Conservation (phyloP, 2,329 filamentous ascomycete genomes). For the Ramularia collo-cygni region DNA sequence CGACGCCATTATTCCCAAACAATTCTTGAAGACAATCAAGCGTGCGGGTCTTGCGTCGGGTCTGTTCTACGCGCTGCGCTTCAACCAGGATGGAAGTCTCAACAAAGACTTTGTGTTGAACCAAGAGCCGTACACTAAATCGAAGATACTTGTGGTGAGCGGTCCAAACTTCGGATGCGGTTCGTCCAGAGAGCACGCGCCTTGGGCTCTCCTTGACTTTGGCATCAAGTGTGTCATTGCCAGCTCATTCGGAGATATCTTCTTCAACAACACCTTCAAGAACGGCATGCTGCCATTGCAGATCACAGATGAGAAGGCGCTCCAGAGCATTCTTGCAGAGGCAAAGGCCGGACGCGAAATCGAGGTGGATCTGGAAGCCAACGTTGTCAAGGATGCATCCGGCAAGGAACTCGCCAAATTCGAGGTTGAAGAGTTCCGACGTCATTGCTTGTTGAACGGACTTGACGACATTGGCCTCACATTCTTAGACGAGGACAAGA, state of each 20-base stretch:
- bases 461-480: constrained; percentile 94
- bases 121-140: constrained; percentile 71
- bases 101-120: constrained; percentile 84
- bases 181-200: constrained; percentile 86
- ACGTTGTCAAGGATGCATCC: constrained; percentile 68
- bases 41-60: constrained; percentile 85
- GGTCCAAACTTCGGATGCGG: constrained; percentile 95
- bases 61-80: constrained; percentile 80
- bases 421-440: constrained; percentile 86
- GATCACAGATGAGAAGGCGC: constrained; percentile 59
- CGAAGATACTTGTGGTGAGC: constrained; percentile 87
- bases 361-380: constrained; percentile 81
- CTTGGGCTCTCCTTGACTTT: constrained; percentile 94
- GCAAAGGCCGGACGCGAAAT: constrained; percentile 74
- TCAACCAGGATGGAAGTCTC: constrained; percentile 59
- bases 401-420: constrained; percentile 72
- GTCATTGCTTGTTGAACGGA: constrained; percentile 88
- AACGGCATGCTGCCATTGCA: constrained; percentile 93
- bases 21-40: constrained; percentile 99
- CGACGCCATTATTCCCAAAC: constrained; percentile 98
- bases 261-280: constrained; percentile 99
- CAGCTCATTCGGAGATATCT: constrained; percentile 82
- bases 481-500: constrained; percentile 87
- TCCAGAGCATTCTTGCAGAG: constrained; percentile 68
- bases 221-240: constrained; percentile 93